Conservation (phyloP, 2,329 filamentous ascomycete genomes). For the Aspergillus novofumigatus region DNA sequence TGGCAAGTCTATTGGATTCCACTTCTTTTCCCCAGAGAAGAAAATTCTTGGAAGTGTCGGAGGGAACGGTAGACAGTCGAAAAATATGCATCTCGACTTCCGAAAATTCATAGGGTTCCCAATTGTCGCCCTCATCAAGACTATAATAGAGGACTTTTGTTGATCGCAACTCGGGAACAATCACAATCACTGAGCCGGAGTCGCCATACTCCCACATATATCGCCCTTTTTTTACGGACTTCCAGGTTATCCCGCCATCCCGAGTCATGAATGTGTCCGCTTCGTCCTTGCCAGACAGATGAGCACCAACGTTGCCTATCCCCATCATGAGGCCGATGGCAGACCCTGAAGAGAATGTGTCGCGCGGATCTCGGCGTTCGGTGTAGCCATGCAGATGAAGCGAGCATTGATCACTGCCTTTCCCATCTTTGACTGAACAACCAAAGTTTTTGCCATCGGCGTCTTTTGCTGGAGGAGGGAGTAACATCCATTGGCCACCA, state of each 20-base stretch:
- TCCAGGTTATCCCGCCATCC: constrained; percentile 90
- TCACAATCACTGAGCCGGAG: constrained; percentile 85
- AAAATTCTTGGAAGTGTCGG: constrained; percentile 87
- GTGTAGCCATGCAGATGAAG: constrained; percentile 96
- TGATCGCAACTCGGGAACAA: constrained; percentile 67
- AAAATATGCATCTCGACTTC: constrained; percentile 67
- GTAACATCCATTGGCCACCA: constrained; percentile 76
- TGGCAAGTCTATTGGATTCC: constrained; percentile 53
- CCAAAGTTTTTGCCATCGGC: constrained; percentile 65
- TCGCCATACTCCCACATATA: constrained; percentile 96
- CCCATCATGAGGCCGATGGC: constrained; percentile 89
- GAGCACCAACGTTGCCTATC: constrained; percentile 81
- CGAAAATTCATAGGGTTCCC: constrained; percentile 71
- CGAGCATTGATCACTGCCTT: constrained; percentile 62
- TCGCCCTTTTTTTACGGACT: constrained; percentile 74
- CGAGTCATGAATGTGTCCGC: constrained; percentile 86
- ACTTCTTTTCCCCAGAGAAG: constrained; percentile 73
- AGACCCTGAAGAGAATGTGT: constrained; percentile 82
- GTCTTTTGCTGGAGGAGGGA: constrained; percentile 69
- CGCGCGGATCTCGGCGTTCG: constrained; percentile 73
- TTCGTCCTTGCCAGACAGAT: constrained; percentile 62
- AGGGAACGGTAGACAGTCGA: constrained; percentile 83
- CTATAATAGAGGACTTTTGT: constrained; percentile 72
- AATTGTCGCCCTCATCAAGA: constrained; percentile 73
- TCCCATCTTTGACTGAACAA: constrained; percentile 59